Evolutionary conservation across 495 filamentous ascomycete species (phyloP).

Genomic region (Immersiella caudata): DNA sequence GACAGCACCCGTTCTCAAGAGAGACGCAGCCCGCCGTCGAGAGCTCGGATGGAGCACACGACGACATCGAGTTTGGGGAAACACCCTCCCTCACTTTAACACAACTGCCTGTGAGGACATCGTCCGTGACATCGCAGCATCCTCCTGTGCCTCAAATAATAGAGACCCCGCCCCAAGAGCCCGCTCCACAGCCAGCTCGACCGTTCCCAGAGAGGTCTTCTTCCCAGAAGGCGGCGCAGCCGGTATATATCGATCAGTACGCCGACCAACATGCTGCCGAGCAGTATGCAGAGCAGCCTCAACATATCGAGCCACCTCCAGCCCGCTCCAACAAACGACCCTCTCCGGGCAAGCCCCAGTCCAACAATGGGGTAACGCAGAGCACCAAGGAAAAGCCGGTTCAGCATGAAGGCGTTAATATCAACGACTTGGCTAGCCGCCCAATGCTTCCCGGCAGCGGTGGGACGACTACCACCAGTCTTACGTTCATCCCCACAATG

Average conservation of each 20-base stretch:
- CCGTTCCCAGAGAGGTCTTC: slow-evolving; percentile 56
- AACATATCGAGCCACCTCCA: slow-evolving; percentile 45
- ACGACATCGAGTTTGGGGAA: slow-evolving; percentile 20
- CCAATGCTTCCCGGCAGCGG: slow-evolving; percentile 72
- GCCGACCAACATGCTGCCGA: background rate
- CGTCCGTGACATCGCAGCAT: slow-evolving; percentile 29
- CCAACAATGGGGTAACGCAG: slow-evolving; percentile 14
- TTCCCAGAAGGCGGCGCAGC: slow-evolving; percentile 52
- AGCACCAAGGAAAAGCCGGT: slow-evolving; percentile 28
- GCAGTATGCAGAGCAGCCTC: background rate
- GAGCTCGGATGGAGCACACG: slow-evolving; percentile 15
- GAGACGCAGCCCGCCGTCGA: slow-evolving; percentile 23
- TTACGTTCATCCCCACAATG: slow-evolving; percentile 85
- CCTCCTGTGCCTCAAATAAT: slow-evolving; percentile 65
- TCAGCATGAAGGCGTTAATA: slow-evolving; percentile 39
- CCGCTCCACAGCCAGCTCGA: slow-evolving; percentile 39
- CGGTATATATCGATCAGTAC: slow-evolving; percentile 30
- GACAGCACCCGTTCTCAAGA: slow-evolving; percentile 47
- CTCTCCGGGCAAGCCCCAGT: slow-evolving; percentile 36
- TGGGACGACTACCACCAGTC: slow-evolving; percentile 67
- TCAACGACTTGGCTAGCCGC: slow-evolving; percentile 64
- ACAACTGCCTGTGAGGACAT: slow-evolving; percentile 30
- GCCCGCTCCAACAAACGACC: slow-evolving; percentile 53
- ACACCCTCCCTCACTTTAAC: slow-evolving; percentile 28
- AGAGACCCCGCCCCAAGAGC: slow-evolving; percentile 63